Conservation (phyloP, 2,329 filamentous ascomycete genomes). For the Fusarium sp. region DNA sequence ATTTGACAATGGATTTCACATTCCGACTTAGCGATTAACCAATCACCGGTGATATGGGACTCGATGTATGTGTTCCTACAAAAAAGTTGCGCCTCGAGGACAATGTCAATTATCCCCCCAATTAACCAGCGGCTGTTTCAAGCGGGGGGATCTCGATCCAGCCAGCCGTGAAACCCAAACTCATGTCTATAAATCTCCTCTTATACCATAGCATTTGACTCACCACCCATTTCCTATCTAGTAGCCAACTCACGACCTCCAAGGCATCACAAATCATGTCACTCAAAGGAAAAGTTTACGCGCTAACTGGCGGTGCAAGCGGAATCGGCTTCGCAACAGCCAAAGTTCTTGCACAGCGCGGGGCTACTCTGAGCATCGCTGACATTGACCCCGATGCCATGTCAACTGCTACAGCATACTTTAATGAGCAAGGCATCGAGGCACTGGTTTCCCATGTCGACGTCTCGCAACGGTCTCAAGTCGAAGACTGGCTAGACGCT, state of each 20-base stretch:
- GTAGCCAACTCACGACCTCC: not conserved
- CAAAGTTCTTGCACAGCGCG: slow-evolving; percentile 51
- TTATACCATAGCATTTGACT: not conserved
- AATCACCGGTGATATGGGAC: not conserved
- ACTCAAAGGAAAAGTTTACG: slow-evolving; percentile 52
- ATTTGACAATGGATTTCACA: not conserved
- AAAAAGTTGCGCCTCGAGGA: not conserved
- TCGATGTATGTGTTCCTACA: not conserved
- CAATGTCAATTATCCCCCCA: slow-evolving; percentile 13
- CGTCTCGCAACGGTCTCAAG: slow-evolving; percentile 59
- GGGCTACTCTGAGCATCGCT: slow-evolving; percentile 55
- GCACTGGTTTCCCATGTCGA: slow-evolving; percentile 59
- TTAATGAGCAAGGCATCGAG: slow-evolving; percentile 42
- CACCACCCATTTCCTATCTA: not conserved
- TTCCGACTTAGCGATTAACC: not conserved
- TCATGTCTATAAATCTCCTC: not conserved
- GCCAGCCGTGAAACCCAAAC: slow-evolving; percentile 9
- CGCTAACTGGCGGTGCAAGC: slow-evolving; percentile 57
- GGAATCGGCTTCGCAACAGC: slow-evolving; percentile 59
- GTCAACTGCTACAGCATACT: slow-evolving; percentile 47
- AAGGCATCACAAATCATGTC: slow-evolving; percentile 40
- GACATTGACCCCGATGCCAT: slow-evolving; percentile 52
- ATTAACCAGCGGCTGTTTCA: slow-evolving; percentile 17
- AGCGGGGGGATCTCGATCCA: slow-evolving; percentile 19
- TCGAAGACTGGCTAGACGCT: slow-evolving; percentile 62